phyloP scores from a whole-genome alignment of 2,329 filamentous ascomycete species.

The Neurospora sp. region DNA sequence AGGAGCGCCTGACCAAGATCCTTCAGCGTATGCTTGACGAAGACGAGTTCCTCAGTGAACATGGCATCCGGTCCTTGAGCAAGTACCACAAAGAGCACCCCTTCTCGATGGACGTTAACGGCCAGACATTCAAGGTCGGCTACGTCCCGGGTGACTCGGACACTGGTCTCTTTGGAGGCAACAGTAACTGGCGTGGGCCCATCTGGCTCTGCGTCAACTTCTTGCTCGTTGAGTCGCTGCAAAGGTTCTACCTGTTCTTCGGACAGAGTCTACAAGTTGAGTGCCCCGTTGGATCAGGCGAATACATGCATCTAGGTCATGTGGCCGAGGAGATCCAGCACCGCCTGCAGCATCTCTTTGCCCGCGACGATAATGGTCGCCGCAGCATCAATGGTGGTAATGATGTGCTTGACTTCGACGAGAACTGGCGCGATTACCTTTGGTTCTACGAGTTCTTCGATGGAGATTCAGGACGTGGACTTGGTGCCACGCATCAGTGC shows the following conservation, averaged over 20 bases:
- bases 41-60: conserved; percentile 80
- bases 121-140: conserved; percentile 74
- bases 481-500: conserved; percentile 89
- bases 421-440: conserved; percentile 84
- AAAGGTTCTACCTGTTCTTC: conserved; percentile 94
- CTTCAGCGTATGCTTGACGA: conserved; percentile 88
- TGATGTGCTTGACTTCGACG: conserved; percentile 80
- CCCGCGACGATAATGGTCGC: conserved; percentile 71
- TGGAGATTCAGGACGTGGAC: conserved; percentile 76
- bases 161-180: conserved; percentile 88
- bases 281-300: conserved; percentile 85
- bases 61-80: conserved; percentile 85
- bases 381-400: conserved; percentile 81
- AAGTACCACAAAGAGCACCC: conserved; percentile 86
- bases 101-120: conserved; percentile 92
- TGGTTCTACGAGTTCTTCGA: conserved; percentile 99
- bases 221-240: conserved; percentile 84
- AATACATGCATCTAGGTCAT: conserved; percentile 91
- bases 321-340: conserved; percentile 94
- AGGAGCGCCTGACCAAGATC: conserved; percentile 83
- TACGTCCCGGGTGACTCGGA: conserved; percentile 96
- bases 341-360: conserved; percentile 84
- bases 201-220: conserved; percentile 98
- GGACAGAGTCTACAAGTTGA: conserved; percentile 81
- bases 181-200: conserved; percentile 95